Base-by-base conservation (phyloP, 306 rosid species). In the Neltuma alba region DNA sequence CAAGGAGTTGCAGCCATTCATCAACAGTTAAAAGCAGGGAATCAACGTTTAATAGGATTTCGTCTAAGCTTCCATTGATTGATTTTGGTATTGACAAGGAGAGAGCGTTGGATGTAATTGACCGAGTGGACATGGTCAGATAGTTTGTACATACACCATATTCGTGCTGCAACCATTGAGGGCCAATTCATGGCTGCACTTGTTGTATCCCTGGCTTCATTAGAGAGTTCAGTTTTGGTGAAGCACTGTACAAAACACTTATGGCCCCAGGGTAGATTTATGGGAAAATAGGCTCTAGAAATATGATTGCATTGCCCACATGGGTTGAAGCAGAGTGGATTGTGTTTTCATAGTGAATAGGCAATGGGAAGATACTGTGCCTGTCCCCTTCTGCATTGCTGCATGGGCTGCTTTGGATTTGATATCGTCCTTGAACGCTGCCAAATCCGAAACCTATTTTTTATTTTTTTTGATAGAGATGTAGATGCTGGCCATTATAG, bases 1-100 rank as follows among this genome's bases (percentile, higher is more conserved):
- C 79, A 31, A 89, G 81, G 89, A 93, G 97, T 78, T 76, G 72
- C 82, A 93, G 90, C 86, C 68, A 84, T 75, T 86, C 96, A 61
- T 72, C 89, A 7, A 34, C 80, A 62, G 80, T 83, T 77, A 87
- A 71, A 85, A 83, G 83, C 85, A 84, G 71, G 83, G 90, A 88
- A 60, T 20, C 75, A 3, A 44, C 87, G 44, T 76, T 83, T 37
- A 82, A 67, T 34, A 86, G 91, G 83, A 79, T 85, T 47, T 75
- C 82, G 23, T 88, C 93, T 45, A 87, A 83, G 82, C 60, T 88
- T 81, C 90, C 89, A 21, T 76, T 87, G 77, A 47, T 86, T 64
- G 89, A 86, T 83, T 89, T 90, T 73, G 82, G 70, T 45, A 74
- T 83, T 13, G 87, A 89, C 68, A 89, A 87, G 80, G 80, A 89